Base-by-base conservation (phyloP, 257 asterid genomes). In the Lithospermum erythrorhizon region DNA sequence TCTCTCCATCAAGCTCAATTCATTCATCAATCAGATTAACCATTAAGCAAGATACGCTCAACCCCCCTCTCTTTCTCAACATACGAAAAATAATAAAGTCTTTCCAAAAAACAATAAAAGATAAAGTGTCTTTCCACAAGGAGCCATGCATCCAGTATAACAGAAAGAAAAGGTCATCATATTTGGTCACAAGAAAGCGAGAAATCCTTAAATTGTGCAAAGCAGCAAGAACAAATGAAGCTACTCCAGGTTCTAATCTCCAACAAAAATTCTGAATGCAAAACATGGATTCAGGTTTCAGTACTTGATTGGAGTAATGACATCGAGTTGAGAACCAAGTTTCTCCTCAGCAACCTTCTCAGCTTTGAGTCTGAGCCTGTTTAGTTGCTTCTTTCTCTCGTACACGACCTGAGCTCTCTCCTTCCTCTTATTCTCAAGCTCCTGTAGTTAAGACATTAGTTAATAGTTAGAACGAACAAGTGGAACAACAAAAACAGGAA, bases 351-450 rank as follows among this genome's bases (percentile, higher is more conserved):
- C 95, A 67, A 70, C 69, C 71, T 85, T 85, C 78, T 84, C 97
- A 0, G 97, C 97, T 55, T 79, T 83, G 27, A 78, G 67, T 54
- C 95, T 82, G 67, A n/a, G 87, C 73, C 76, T 85, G 2, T 75
- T 75, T 79, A 90, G 64, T 57, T 83, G 97, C 77, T 90, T 90
- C 87, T 77, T 90, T 73, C 82, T 90, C 82, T 85, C 90, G n/a
- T 90, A 90, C 15, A 74, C 45, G n/a, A 62, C 81, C 73, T 85
- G 94, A 51, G 95, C 73, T 67, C 95, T 83, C 35, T 90, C 96
- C 58, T 90, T 90, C 68, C 97, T 87, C 96, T 90, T 90, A 78
- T 83, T 74, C 86, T 90, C 96, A 21, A 90, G 71, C 67, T 90
- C 96, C 97, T 90, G 62, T 18, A 20, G 11, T 30, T 53, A 24